phyloP scores from a whole-genome alignment of 2,329 filamentous ascomycete species.

The Fusarium concolor region DNA sequence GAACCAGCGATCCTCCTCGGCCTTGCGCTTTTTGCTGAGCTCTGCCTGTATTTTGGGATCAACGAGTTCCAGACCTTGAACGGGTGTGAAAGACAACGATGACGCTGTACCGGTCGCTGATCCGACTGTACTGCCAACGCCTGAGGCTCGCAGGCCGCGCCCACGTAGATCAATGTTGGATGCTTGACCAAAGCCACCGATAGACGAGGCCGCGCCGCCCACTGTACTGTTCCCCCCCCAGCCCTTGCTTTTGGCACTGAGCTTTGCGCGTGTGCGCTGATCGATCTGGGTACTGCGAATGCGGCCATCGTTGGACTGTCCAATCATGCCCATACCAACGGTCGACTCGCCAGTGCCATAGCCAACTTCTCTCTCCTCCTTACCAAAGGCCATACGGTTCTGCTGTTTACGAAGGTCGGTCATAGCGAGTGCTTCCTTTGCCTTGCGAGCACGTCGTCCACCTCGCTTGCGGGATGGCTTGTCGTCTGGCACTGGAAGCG shows the following conservation, averaged over 20 bases:
- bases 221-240: slow-evolving; percentile 82
- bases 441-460: slow-evolving; percentile 88
- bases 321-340: slow-evolving; percentile 94
- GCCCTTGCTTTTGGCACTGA: slow-evolving; percentile 94
- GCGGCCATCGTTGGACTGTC: slow-evolving; percentile 85
- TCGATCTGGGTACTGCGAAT: slow-evolving; percentile 92
- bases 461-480: slow-evolving; percentile 94
- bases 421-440: slow-evolving; percentile 97
- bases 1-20: slow-evolving; percentile 96
- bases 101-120: slow-evolving; percentile 78
- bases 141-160: slow-evolving; percentile 82
- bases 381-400: slow-evolving; percentile 95
- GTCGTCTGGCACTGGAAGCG: slow-evolving; percentile 92
- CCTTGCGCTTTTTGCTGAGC: slow-evolving; percentile 88
- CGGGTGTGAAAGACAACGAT: slow-evolving; percentile 91
- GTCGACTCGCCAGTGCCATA: slow-evolving; percentile 89
- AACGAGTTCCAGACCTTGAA: slow-evolving; percentile 93
- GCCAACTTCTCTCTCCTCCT: slow-evolving; percentile 93
- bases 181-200: slow-evolving; percentile 79
- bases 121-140: slow-evolving; percentile 79
- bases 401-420: slow-evolving; percentile 96
- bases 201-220: slow-evolving; percentile 79
- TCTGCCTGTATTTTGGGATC: slow-evolving; percentile 92
- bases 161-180: slow-evolving; percentile 78
- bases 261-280: slow-evolving; percentile 89